phyloP scores from a whole-genome alignment of 202 grass and related monocot genomes.

The Musa balbisiana region DNA sequence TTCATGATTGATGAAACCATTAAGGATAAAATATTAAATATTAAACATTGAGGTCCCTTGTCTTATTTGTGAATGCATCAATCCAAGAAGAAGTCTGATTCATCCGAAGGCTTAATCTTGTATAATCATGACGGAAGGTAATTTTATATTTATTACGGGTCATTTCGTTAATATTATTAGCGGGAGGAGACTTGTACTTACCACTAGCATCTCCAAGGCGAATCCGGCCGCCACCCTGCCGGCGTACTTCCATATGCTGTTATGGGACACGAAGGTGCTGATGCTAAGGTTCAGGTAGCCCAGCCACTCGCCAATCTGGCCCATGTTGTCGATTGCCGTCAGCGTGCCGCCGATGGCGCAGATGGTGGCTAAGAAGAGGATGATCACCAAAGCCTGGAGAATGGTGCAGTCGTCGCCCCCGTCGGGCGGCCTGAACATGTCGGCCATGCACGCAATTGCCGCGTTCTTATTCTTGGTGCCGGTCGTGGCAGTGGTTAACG shows the following conservation, averaged over 20 bases:
- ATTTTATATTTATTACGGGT: no score
- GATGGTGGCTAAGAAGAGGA: constrained; percentile 52
- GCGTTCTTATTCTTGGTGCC: background rate
- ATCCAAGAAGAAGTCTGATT: no score
- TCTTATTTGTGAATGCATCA: no score
- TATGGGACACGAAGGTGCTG: constrained; percentile 43
- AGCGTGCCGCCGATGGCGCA: constrained; percentile 36
- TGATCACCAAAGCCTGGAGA: constrained; percentile 48
- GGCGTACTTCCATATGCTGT: constrained; percentile 69
- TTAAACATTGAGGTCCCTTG: no score
- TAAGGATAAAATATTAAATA: no score
- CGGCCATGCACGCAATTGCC: background rate
- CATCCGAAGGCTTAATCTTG: no score
- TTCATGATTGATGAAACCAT: no score
- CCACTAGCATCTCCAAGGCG: background rate
- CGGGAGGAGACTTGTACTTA: constrained; percentile 2
- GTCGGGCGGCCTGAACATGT: constrained; percentile 32
- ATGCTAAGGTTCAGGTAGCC: constrained; percentile 37
- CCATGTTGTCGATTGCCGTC: constrained; percentile 35
- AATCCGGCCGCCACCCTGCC: constrained; percentile 21
- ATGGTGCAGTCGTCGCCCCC: constrained; percentile 55
- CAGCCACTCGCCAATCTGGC: constrained; percentile 26
- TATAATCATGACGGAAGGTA: no score
- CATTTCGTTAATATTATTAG: background rate
- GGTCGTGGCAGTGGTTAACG: background rate